Evolutionary conservation across 2,329 filamentous ascomycete species (phyloP).

Genomic region (Alternaria postmessia): DNA sequence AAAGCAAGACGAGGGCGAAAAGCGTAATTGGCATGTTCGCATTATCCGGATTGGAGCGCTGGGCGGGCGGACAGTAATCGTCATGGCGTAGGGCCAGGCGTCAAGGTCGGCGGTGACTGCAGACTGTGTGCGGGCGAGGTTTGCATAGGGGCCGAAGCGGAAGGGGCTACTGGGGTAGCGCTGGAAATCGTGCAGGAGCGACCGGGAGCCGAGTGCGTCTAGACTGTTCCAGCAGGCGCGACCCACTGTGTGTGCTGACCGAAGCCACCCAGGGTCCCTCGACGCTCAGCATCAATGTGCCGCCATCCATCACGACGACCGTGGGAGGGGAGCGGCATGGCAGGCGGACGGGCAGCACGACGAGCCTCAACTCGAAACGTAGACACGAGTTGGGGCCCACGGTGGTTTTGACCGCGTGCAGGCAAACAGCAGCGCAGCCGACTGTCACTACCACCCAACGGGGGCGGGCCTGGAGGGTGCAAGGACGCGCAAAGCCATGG

Average conservation of each 20-base stretch:
- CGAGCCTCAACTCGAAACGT: neutral
- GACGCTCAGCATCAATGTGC: neutral
- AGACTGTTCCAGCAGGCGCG: conserved; percentile 32
- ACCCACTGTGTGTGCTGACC: conserved; percentile 20
- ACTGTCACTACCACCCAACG: neutral
- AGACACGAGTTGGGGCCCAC: neutral
- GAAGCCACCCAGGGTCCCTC: conserved; percentile 8
- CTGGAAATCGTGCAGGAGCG: conserved; percentile 27
- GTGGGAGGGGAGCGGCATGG: neutral
- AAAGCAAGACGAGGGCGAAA: conserved; percentile 10
- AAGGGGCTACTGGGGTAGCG: conserved; percentile 24
- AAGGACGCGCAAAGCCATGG: conserved; percentile 36
- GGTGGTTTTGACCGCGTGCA: neutral
- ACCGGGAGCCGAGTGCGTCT: conserved; percentile 24
- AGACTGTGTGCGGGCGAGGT: conserved; percentile 11
- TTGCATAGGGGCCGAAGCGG: conserved; percentile 24
- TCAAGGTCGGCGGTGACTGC: conserved; percentile 11
- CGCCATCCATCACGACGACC: neutral
- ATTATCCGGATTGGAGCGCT: neutral
- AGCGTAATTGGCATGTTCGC: conserved; percentile 12
- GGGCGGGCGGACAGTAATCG: neutral
- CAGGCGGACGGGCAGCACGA: neutral
- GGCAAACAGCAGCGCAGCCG: neutral
- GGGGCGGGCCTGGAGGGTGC: conserved; percentile 11
- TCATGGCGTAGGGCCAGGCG: conserved; percentile 13